Evolutionary conservation across 202 grass and related monocot species (phyloP), one percentile per base, ranked within the genome.

Genomic region (Hordeum pubiflorum): DNA sequence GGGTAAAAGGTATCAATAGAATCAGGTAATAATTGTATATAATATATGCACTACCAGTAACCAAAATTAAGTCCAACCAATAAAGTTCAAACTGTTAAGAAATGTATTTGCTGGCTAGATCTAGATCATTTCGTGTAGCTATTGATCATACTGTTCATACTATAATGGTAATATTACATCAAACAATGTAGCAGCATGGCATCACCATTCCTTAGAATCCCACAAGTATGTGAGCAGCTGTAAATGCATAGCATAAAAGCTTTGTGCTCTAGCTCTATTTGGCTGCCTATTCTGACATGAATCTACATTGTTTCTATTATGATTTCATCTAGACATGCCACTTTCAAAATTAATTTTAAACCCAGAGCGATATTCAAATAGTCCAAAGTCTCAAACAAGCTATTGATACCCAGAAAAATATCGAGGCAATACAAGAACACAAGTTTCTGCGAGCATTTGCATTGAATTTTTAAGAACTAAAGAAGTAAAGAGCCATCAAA

Each of bases 131-230:
- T 17, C 34, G 10, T 85, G 58, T 32, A 10, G 10, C 15, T 78
- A 76, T 15, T 63, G 40, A 79, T 73, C 32, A 79, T 57, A 37
- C 29, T 21, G 57, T 23, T 61, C 22, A 26, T 63, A 69, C 4
- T 80, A 76, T 12, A 84, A 84, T 20, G n/a, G 36, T 73, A 50
- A 50, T 50, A 50, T 29, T 71, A 63, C 74, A 84, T 62, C 26
- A 60, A 62, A 46, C 13, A 41, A 74, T 55, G 55, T 36, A 64
- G 23, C 27, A 37, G 26, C 37, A 67, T 32, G 23, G 43, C n/a
- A 61, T 72, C 44, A 62, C 68, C 54, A 73, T 82, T 73, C 48
- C 15, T 72, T 40, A 69, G 21, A 70, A 58, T 12, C 55, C 46
- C 34, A 71, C n/a, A 40, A 34, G 59, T 59, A 59, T 5, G 57